A percentile compares a stretch with the other conserved stretches of the same genome.
phyloP scores from a whole-genome alignment of 306 rosid genomes.

The Dalbergia oliveri region DNA sequence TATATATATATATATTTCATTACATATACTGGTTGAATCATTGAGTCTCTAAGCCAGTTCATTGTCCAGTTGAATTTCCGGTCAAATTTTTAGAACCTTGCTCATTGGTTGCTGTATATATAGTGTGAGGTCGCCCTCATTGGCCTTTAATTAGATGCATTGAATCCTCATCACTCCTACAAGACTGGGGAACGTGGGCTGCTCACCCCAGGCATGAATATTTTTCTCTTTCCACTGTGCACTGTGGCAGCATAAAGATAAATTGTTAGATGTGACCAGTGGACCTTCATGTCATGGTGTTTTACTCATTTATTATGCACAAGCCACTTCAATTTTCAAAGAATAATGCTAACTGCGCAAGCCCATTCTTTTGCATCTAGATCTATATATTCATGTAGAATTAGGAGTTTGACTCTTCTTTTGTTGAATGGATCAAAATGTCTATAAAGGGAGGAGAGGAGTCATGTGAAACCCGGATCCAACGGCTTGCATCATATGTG shows the following conservation, averaged over 20 bases:
- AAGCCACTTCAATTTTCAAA: slow-evolving; percentile 37
- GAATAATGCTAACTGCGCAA: background rate
- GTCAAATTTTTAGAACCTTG: too few species aligned
- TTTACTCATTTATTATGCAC: background rate
- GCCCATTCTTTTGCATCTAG: background rate
- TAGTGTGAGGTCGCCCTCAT: background rate
- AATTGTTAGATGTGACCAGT: slow-evolving; percentile 2
- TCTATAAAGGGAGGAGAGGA: background rate
- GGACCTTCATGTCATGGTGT: slow-evolving; percentile 17
- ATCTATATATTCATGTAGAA: background rate
- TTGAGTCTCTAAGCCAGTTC: too few species aligned
- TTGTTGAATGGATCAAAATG: background rate
- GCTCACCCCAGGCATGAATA: slow-evolving; percentile 3
- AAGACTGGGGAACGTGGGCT: background rate
- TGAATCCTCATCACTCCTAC: slow-evolving; percentile 22
- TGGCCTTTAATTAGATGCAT: background rate
- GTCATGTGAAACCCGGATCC: too few species aligned
- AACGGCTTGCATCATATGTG: background rate
- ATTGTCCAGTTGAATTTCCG: too few species aligned
- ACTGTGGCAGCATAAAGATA: slow-evolving; percentile 15
- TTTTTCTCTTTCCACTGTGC: background rate
- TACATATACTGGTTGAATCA: too few species aligned
- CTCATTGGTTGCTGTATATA: background rate
- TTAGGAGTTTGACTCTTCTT: background rate
- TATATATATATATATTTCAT: too few species aligned